These are phyloP conservation scores for Phytophthora syringae DNA, from an alignment of 352 stramenopile genomes.

Conservation along the genomic window DNA sequence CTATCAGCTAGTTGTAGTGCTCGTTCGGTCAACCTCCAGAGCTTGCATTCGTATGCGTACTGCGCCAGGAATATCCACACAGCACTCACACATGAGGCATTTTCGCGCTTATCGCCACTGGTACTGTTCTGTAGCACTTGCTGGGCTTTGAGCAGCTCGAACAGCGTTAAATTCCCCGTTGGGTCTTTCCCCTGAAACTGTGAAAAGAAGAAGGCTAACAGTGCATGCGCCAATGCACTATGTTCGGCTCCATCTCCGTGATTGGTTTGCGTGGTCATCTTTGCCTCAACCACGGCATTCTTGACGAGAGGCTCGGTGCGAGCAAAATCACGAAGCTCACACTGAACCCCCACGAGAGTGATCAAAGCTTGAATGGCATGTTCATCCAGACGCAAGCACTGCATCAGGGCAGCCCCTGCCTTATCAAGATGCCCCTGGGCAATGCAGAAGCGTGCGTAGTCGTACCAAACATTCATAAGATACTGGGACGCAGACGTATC, in stretches of 20 bases:
- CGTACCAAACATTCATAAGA: conserved; percentile 58
- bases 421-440: conserved; percentile 54
- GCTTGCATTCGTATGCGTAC: conserved; percentile 48
- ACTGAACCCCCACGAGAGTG: conserved; percentile 63
- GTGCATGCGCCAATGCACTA: conserved; percentile 54
- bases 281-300: conserved; percentile 40
- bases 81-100: conserved; percentile 41
- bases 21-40: conserved; percentile 42
- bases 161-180: conserved; percentile 67
- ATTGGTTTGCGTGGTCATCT: conserved; percentile 2
- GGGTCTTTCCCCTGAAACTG: conserved; percentile 45
- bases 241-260: conserved; percentile 12
- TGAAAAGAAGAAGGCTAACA: conserved; percentile 69
- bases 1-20: conserved; percentile 49
- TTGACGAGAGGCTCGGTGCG: conserved; percentile 54
- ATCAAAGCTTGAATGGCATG: conserved; percentile 49
- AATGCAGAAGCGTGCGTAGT: conserved; percentile 73
- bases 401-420: conserved; percentile 55
- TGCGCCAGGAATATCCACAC: conserved; percentile 72
- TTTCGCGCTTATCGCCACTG: conserved; percentile 10
- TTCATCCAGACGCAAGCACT: conserved; percentile 64
- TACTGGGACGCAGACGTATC: conserved; percentile 15
- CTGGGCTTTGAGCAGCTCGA: conserved; percentile 73
- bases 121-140: conserved; percentile 34
- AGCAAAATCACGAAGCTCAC: conserved; percentile 58